Percentiles rank a stretch among this genome's conserved stretches.
These are phyloP conservation scores for Harringtonia lauricola DNA, from an alignment of 2,329 filamentous ascomycete genomes.

Conservation along the genomic window DNA sequence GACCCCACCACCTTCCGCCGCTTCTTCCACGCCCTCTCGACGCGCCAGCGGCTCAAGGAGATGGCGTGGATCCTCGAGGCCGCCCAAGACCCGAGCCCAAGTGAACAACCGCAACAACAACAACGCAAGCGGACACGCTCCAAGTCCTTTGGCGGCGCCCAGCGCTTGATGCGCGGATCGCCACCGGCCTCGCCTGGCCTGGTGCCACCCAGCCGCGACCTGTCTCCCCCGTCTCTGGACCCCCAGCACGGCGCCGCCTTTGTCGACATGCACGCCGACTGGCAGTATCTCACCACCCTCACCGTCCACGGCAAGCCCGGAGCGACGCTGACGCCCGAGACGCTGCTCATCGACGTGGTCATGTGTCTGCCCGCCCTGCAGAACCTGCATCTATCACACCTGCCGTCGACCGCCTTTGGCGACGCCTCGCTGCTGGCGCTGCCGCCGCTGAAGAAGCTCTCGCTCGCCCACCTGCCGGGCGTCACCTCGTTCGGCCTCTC, in stretches of 20 bases:
- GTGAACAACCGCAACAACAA: constrained; percentile 11
- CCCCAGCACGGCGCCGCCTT: constrained; percentile 23
- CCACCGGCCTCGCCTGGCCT: background rate
- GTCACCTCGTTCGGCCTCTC: constrained; percentile 46
- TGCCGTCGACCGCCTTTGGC: constrained; percentile 45
- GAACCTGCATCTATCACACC: constrained; percentile 46
- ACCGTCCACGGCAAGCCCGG: constrained; percentile 48
- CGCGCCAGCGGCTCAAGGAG: constrained; percentile 41
- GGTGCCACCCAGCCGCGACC: too few relatives aligned
- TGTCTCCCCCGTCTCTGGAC: constrained; percentile 16
- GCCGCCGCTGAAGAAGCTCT: constrained; percentile 42
- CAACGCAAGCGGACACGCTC: background rate
- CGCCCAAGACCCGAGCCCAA: constrained; percentile 18
- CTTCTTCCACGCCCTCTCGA: constrained; percentile 48
- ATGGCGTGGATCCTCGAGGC: constrained; percentile 47
- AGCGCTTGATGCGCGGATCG: background rate
- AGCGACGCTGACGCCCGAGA: constrained; percentile 40
- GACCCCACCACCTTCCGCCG: constrained; percentile 41
- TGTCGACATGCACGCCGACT: constrained; percentile 36
- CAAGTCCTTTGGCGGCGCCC: background rate
- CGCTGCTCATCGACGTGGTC: constrained; percentile 39
- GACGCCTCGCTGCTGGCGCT: constrained; percentile 43
- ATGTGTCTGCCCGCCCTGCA: constrained; percentile 41
- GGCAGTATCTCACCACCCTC: constrained; percentile 43
- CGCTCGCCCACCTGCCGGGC: constrained; percentile 43